These are phyloP conservation scores for Helianthus annuus DNA, from an alignment of 129 eudicot genomes.

Conservation along the genomic window HanXRQr2.0-SUNRISE NC_035440.2:53060767-53061266, in stretches of 20 bases:
- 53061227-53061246: too few relatives aligned
- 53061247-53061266: too few relatives aligned
- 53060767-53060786: constrained; percentile 54
- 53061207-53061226: too few relatives aligned
- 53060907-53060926: constrained; percentile 52
- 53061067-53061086: background rate
- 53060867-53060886: constrained; percentile 60
- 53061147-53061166: too few relatives aligned
- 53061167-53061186: too few relatives aligned
- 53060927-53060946: constrained; percentile 33
- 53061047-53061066: background rate
- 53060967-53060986: constrained; percentile 50
- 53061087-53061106: background rate
- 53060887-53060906: constrained; percentile 50
- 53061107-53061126: background rate
- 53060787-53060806: constrained; percentile 51
- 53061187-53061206: too few relatives aligned
- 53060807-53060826: constrained; percentile 49
- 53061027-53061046: constrained; percentile 28
- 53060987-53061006: constrained; percentile 65
- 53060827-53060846: constrained; percentile 49
- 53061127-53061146: background rate
- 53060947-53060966: constrained; percentile 56
- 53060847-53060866: constrained; percentile 45
- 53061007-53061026: constrained; percentile 30